These are phyloP conservation scores for Tuber magnatum DNA, from an alignment of 495 filamentous ascomycete genomes.

Conservation along the genomic window DNA sequence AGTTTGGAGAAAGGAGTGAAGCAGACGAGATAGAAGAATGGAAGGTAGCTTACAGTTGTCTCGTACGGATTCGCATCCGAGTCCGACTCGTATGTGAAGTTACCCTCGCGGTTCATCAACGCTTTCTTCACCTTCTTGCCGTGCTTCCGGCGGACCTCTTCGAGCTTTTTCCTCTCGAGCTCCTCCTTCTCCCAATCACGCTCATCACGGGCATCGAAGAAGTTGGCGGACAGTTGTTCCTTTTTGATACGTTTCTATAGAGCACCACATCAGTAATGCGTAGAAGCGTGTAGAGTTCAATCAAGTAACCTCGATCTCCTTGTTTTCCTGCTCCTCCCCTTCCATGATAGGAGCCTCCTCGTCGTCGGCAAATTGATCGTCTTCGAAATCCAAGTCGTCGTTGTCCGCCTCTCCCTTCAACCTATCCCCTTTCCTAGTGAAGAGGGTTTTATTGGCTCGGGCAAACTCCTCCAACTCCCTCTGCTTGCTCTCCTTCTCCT, in stretches of 20 bases:
- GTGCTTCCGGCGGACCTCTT: conserved; percentile 57
- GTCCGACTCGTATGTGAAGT: conserved; percentile 72
- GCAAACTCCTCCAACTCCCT: conserved; percentile 47
- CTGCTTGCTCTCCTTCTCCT: conserved; percentile 51
- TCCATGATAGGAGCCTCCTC: conserved; percentile 81
- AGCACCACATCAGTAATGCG: conserved; percentile 14
- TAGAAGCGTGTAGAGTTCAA: conserved; percentile 1
- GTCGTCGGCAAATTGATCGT: conserved; percentile 73
- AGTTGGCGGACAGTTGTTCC: conserved; percentile 77
- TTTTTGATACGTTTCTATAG: conserved; percentile 61
- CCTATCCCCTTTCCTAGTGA: conserved; percentile 39
- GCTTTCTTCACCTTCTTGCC: conserved; percentile 72
- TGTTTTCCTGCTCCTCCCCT: conserved; percentile 74
- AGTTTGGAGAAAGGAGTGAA: background rate
- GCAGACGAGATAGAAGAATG: background rate
- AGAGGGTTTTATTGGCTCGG: conserved; percentile 32
- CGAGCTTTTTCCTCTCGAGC: conserved; percentile 58
- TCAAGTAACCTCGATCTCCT: conserved; percentile 60
- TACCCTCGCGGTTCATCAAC: conserved; percentile 74
- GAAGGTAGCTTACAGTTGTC: conserved; percentile 28
- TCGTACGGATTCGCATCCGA: conserved; percentile 71
- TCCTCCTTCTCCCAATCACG: conserved; percentile 79
- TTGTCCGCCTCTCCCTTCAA: conserved; percentile 48
- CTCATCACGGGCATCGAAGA: conserved; percentile 78
- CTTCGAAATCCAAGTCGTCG: conserved; percentile 56